Base-by-base conservation (phyloP, 768 basidiomycete species). In the Hydnomerulius pinastri region DNA sequence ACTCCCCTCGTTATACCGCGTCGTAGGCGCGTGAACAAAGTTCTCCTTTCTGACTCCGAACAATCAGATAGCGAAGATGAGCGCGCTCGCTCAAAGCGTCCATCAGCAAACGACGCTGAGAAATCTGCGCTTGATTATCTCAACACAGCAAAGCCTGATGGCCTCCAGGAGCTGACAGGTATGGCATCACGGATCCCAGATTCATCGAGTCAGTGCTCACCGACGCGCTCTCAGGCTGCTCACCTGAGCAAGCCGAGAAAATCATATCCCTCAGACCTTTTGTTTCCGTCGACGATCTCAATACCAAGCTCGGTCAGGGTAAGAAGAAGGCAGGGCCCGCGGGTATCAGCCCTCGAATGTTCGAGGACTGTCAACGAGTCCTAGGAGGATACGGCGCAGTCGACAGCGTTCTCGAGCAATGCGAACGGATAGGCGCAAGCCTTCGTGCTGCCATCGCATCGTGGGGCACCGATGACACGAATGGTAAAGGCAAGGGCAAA, bases 351-450 rank as follows among this genome's bases (percentile, higher is more conserved):
- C 79, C 90, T 52, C 83, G 88, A 49, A 77, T 98, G 67, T 92
- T 98, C 65, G 92, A 96, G 62, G 92, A 95, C 57, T 94, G 90
- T 66, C 82, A 82, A 47, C 77, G 82, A 33, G 89, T 97, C 59
- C 87, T 98, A 63, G 73, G 80, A 48, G 91, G 89, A 7, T 98
- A 96, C 61, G 83, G 84, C 10, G 82, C 86, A 30, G 94, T 98
- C 48, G 97, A 99, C 67, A 81, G 76, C 53, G 86, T 98, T 55
- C 81, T 99, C 12, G 83, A 85, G 66, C 83, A 88, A 47, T 98
- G 96, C 67, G 94, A 98, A 69, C 72, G 76, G 47, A 92, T 94
- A 59, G 96, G 95, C 17, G 74, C 80, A 2, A 76, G 81, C 48
- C 79, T 99, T 36, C 80, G 81, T 30, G 68, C 78, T 18, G 81